A percentile compares a stretch with the other conserved stretches of the same genome.
These are phyloP conservation scores for Colletotrichum noveboracense DNA, from an alignment of 2,329 filamentous ascomycete genomes.

Conservation along the genomic window DNA sequence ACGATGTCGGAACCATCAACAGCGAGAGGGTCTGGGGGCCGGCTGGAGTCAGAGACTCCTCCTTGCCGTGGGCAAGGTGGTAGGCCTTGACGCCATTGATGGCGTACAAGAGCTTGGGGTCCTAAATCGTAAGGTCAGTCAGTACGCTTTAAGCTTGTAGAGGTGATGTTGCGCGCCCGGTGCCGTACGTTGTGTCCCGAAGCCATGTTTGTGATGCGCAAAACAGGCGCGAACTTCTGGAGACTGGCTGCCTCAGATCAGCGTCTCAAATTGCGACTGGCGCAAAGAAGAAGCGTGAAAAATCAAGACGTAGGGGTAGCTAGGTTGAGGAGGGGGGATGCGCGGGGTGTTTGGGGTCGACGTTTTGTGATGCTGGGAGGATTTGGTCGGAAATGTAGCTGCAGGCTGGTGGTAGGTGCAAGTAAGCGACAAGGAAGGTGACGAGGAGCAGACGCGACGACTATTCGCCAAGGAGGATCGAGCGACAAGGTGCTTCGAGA, in stretches of 20 bases:
- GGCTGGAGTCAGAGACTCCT: constrained; percentile 80
- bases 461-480: not conserved
- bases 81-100: constrained; percentile 89
- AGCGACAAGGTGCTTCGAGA: not conserved
- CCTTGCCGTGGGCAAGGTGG: constrained; percentile 87
- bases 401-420: not conserved
- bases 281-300: not conserved
- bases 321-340: not conserved
- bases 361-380: not conserved
- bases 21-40: constrained; percentile 91
- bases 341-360: not conserved
- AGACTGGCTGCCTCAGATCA: not conserved
- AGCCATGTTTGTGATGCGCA: constrained; percentile 37
- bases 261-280: not conserved
- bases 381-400: not conserved
- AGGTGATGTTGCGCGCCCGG: not conserved
- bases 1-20: constrained; percentile 93
- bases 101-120: constrained; percentile 71
- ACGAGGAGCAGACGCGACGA: constrained; percentile 5
- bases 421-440: constrained; percentile 4
- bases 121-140: constrained; percentile 38
- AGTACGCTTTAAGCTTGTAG: not conserved
- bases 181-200: constrained; percentile 48
- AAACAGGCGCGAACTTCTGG: not conserved
- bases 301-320: not conserved